Percentiles rank a stretch among this genome's conserved stretches.
Conservation (phyloP, 2,329 filamentous ascomycete species). For the Fusarium subglutinans region DNA sequence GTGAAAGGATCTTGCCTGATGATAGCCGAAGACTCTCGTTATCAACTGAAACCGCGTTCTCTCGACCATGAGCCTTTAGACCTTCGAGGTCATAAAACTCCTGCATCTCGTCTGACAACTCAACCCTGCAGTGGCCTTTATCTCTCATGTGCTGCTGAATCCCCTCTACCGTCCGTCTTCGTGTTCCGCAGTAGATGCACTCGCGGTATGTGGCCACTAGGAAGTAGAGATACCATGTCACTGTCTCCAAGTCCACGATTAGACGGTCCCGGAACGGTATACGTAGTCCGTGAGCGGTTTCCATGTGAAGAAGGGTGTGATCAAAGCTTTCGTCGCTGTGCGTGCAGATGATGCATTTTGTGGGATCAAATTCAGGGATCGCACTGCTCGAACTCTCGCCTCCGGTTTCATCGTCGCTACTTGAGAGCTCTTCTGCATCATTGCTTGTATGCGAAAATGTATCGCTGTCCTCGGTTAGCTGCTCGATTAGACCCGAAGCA, state of each 20-base stretch:
- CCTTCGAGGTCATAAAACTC: constrained; percentile 53
- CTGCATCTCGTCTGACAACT: constrained; percentile 46
- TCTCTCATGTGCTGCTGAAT: constrained; percentile 62
- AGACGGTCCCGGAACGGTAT: constrained; percentile 52
- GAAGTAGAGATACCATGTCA: constrained; percentile 59
- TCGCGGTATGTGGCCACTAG: constrained; percentile 59
- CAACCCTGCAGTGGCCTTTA: constrained; percentile 59
- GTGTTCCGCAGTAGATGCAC: constrained; percentile 60
- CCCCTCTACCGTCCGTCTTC: constrained; percentile 53
- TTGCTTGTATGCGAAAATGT: neutral
- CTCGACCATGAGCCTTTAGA: neutral
- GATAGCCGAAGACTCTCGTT: constrained; percentile 14
- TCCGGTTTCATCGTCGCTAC: neutral
- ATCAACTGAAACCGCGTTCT: neutral
- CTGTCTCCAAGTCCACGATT: constrained; percentile 55
- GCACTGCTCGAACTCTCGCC: neutral
- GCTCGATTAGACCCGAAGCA: neutral
- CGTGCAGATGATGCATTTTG: constrained; percentile 57
- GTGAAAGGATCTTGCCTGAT: constrained; percentile 32
- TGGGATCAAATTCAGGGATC: constrained; percentile 36
- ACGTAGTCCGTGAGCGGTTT: constrained; percentile 56
- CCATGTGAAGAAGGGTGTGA: constrained; percentile 59
- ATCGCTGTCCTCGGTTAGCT: neutral
- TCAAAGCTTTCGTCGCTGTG: constrained; percentile 43
- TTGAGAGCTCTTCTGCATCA: neutral